A percentile compares a stretch with the other conserved stretches of the same genome.
Evolutionary conservation across 1,284 basidiomycete species (phyloP).

Genomic region (Heterobasidion occidentale): DNA sequence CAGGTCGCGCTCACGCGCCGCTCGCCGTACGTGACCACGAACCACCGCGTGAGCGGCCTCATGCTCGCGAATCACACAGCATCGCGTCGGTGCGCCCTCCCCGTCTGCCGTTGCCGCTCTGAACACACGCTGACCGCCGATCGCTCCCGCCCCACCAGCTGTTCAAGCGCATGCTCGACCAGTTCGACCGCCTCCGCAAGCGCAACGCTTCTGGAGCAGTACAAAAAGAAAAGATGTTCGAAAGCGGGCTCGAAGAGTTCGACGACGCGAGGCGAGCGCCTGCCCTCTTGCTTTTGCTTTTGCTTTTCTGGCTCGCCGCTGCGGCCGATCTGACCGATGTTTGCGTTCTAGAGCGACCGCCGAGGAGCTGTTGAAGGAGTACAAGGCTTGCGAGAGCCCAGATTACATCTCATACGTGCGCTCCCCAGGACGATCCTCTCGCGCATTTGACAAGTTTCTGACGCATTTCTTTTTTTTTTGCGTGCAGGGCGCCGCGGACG

Average conservation of each 20-base stretch:
- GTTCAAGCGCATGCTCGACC: slow-evolving; percentile 94
- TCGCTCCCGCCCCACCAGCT: slow-evolving; percentile 41
- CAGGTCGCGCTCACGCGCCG: slow-evolving; percentile 93
- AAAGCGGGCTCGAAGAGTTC: slow-evolving; percentile 88
- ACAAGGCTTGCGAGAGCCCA: slow-evolving; percentile 86
- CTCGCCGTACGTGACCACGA: slow-evolving; percentile 84
- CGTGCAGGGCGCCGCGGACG: slow-evolving; percentile 1
- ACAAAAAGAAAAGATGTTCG: slow-evolving; percentile 95
- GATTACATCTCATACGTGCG: slow-evolving; percentile 83
- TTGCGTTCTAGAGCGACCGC: slow-evolving; percentile 59
- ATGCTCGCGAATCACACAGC: slow-evolving; percentile 99
- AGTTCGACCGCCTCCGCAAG: slow-evolving; percentile 85
- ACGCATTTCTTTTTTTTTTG: neutral
- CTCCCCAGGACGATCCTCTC: no score
- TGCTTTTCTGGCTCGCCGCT: neutral
- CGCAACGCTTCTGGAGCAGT: slow-evolving; percentile 96
- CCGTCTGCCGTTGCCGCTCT: neutral
- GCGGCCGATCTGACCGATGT: neutral
- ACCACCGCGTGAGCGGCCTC: slow-evolving; percentile 91
- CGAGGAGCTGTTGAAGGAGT: slow-evolving; percentile 83
- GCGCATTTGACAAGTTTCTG: neutral
- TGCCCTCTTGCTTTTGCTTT: neutral
- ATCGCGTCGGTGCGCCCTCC: slow-evolving; percentile 75
- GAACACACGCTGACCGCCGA: neutral
- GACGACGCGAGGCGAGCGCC: slow-evolving; percentile 76